These are phyloP conservation scores for Vigna mungo DNA, from an alignment of 306 rosid genomes.

Conservation along the genomic window DNA sequence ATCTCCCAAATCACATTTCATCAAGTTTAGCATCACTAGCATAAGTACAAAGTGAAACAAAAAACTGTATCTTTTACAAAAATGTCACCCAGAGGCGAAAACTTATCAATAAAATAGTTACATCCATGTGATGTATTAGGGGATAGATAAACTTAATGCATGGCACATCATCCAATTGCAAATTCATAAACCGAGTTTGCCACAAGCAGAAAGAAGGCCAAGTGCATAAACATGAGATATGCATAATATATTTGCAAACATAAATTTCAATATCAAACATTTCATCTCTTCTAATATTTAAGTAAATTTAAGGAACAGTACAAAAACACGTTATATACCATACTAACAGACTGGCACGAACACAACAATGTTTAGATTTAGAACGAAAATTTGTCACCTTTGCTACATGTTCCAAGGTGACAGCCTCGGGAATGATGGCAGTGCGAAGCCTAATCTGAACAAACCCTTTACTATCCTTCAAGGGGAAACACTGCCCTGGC, in stretches of 20 bases:
- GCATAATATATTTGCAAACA: background rate
- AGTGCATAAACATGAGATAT: background rate
- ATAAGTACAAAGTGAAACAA: background rate
- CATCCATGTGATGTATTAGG: background rate
- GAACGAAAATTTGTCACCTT: conserved; percentile 62
- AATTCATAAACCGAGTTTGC: conserved; percentile 15
- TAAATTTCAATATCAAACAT: conserved; percentile 26
- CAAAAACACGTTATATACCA: background rate
- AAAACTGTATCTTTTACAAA: conserved; percentile 6
- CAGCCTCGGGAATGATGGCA: conserved; percentile 82
- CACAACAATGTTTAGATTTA: background rate
- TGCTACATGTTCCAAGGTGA: conserved; percentile 95
- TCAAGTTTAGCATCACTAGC: background rate
- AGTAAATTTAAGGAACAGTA: background rate
- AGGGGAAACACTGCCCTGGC: conserved; percentile 90
- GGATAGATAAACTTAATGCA: background rate
- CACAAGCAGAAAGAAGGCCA: conserved; percentile 8
- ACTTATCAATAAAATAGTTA: background rate
- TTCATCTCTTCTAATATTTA: conserved; percentile 2
- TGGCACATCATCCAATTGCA: conserved; percentile 17
- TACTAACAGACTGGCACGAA: too few relatives aligned
- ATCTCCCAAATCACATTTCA: background rate
- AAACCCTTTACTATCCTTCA: conserved; percentile 84
- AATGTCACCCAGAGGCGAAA: conserved; percentile 21
- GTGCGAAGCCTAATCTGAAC: conserved; percentile 83